phyloP scores from a whole-genome alignment of 1,284 basidiomycete species.

The Schizophyllum amplum region DNA sequence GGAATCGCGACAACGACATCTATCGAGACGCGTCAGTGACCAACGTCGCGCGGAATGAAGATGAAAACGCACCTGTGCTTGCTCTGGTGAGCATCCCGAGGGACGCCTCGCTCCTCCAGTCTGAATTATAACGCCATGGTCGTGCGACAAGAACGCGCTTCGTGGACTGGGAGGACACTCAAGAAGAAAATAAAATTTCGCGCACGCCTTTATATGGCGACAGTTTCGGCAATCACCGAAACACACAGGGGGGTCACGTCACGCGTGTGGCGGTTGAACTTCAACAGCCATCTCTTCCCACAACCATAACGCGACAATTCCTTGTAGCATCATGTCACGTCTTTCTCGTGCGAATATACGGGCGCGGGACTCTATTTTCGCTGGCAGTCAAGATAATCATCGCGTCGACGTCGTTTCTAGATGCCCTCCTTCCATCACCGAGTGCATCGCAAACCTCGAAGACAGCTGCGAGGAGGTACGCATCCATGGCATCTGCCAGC shows the following conservation, averaged over 20 bases:
- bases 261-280: background rate
- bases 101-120: conserved; percentile 51
- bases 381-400: conserved; percentile 49
- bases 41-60: background rate
- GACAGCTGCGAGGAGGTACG: conserved; percentile 66
- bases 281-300: background rate
- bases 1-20: conserved; percentile 24
- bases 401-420: conserved; percentile 50
- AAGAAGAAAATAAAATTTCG: conserved; percentile 10
- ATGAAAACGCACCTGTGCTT: conserved; percentile 21
- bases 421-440: conserved; percentile 60
- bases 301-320: background rate
- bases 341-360: conserved; percentile 49
- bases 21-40: conserved; percentile 8
- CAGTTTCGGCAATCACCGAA: background rate
- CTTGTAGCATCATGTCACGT: conserved; percentile 28
- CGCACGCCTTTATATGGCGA: background rate
- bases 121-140: conserved; percentile 30
- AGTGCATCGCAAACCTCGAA: conserved; percentile 67
- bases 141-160: conserved; percentile 20
- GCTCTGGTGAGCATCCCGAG: conserved; percentile 45
- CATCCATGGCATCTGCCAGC: background rate
- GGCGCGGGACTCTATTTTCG: conserved; percentile 61
- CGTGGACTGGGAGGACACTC: conserved; percentile 28
- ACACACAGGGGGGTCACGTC: background rate